Conservation (phyloP, 768 basidiomycete genomes). For the Tubosaeta sp. region DNA sequence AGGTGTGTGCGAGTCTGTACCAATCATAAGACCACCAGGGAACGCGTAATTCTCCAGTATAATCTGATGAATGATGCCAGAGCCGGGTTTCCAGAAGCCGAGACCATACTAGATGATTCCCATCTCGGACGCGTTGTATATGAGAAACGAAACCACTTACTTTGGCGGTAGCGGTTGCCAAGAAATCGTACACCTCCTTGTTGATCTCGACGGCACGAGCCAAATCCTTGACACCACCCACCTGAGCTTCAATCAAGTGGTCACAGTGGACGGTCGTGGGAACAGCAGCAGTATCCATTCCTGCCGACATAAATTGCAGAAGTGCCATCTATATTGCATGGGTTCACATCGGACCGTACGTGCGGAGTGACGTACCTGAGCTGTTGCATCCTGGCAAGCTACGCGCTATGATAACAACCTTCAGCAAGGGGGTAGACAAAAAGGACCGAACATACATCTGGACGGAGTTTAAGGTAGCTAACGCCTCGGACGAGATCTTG, state of each 20-base stretch:
- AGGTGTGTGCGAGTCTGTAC: slow-evolving; percentile 98
- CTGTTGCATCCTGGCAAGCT: slow-evolving; percentile 88
- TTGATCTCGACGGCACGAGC: slow-evolving; percentile 88
- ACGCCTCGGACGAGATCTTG: slow-evolving; percentile 89
- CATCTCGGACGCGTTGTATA: neutral
- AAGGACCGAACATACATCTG: slow-evolving; percentile 66
- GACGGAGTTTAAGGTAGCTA: slow-evolving; percentile 96
- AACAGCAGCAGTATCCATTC: slow-evolving; percentile 95
- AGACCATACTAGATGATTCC: slow-evolving; percentile 73
- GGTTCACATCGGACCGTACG: slow-evolving; percentile 16
- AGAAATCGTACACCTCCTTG: slow-evolving; percentile 99
- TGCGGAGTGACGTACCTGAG: slow-evolving; percentile 51
- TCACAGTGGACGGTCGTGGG: slow-evolving; percentile 99
- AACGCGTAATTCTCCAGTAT: slow-evolving; percentile 99
- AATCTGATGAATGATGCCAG: slow-evolving; percentile 99
- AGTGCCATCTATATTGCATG: slow-evolving; percentile 83
- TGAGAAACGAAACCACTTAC: slow-evolving; percentile 33
- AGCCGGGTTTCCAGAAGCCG: slow-evolving; percentile 99
- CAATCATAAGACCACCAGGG: slow-evolving; percentile 99
- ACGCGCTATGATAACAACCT: slow-evolving; percentile 52
- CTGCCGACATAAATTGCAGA: slow-evolving; percentile 99
- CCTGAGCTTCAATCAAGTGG: slow-evolving; percentile 96
- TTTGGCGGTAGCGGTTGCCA: slow-evolving; percentile 95
- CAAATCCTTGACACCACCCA: slow-evolving; percentile 92
- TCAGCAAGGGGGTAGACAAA: slow-evolving; percentile 1